Evolutionary conservation across 768 basidiomycete genomes (phyloP).

Genomic region (Rhizopogon vesiculosus): DNA sequence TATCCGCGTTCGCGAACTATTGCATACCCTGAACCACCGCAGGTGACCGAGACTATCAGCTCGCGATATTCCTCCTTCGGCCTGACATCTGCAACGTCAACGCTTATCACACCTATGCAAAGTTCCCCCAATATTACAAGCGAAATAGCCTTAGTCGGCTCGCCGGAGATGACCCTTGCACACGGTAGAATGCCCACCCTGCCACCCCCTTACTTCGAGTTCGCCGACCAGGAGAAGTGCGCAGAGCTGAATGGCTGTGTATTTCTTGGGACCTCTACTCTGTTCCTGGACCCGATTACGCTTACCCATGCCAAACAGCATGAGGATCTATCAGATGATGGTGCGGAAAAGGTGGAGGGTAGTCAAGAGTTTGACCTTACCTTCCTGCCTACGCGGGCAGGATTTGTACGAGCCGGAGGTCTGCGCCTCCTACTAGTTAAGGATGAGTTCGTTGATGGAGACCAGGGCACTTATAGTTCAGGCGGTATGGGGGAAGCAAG

Average conservation of each 20-base stretch:
- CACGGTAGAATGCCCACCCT: slow-evolving; percentile 16
- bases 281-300: slow-evolving; percentile 41
- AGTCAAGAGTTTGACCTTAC: slow-evolving; percentile 59
- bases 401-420: slow-evolving; percentile 65
- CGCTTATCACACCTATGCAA: slow-evolving; percentile 3
- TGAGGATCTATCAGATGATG: slow-evolving; percentile 7
- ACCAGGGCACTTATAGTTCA: slow-evolving; percentile 12
- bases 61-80: slow-evolving; percentile 7
- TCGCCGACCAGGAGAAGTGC: slow-evolving; percentile 29
- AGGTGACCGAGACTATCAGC: background rate
- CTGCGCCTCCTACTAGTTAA: slow-evolving; percentile 63
- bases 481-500: slow-evolving; percentile 32
- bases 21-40: slow-evolving; percentile 4
- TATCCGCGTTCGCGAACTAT: slow-evolving; percentile 28
- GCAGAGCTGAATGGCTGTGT: slow-evolving; percentile 29
- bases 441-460: slow-evolving; percentile 38
- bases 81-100: slow-evolving; percentile 3
- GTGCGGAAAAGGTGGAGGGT: slow-evolving; percentile 28
- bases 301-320: slow-evolving; percentile 15
- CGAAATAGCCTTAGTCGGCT: slow-evolving; percentile 11
- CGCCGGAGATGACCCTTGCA: slow-evolving; percentile 9
- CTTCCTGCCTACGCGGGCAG: slow-evolving; percentile 53
- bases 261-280: slow-evolving; percentile 48
- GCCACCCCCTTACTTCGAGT: slow-evolving; percentile 45
- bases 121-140: background rate